phyloP scores from a whole-genome alignment of 805 yeast genomes.

The Wickerhamiella kurtzmanii region DNA sequence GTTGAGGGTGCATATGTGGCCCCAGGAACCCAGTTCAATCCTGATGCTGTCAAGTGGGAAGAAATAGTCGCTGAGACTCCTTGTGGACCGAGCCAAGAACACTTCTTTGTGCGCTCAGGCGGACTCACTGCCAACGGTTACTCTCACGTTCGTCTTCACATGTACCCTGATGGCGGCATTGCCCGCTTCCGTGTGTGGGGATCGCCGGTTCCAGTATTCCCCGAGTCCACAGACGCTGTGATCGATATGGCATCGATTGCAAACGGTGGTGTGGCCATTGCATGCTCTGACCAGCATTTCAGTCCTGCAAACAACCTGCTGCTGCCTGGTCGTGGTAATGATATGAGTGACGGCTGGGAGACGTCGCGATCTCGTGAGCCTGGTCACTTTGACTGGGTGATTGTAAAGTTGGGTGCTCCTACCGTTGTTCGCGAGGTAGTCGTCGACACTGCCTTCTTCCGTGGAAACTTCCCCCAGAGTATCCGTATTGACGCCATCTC shows the following conservation, averaged over 20 bases:
- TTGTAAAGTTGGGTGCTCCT: slow-evolving; percentile 65
- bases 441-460: slow-evolving; percentile 84
- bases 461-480: slow-evolving; percentile 89
- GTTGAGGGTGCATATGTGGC: slow-evolving; percentile 51
- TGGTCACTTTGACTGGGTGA: slow-evolving; percentile 87
- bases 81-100: slow-evolving; percentile 84
- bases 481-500: slow-evolving; percentile 53
- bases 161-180: slow-evolving; percentile 98
- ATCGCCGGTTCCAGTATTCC: slow-evolving; percentile 56
- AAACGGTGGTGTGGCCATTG: slow-evolving; percentile 80
- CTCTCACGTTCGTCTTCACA: slow-evolving; percentile 71
- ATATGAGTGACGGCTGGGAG: slow-evolving; percentile 99
- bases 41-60: slow-evolving; percentile 42
- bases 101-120: slow-evolving; percentile 54
- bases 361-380: slow-evolving; percentile 74
- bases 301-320: slow-evolving; percentile 82
- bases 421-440: slow-evolving; percentile 41
- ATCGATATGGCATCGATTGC: slow-evolving; percentile 70
- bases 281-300: slow-evolving; percentile 83
- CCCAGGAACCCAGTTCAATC: slow-evolving; percentile 21
- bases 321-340: slow-evolving; percentile 87
- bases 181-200: slow-evolving; percentile 90
- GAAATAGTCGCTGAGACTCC: slow-evolving; percentile 52
- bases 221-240: slow-evolving; percentile 32
- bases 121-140: slow-evolving; percentile 46